These are phyloP conservation scores for Rosa multiflora DNA, from an alignment of 306 rosid species.

Conservation along the genomic window DNA sequence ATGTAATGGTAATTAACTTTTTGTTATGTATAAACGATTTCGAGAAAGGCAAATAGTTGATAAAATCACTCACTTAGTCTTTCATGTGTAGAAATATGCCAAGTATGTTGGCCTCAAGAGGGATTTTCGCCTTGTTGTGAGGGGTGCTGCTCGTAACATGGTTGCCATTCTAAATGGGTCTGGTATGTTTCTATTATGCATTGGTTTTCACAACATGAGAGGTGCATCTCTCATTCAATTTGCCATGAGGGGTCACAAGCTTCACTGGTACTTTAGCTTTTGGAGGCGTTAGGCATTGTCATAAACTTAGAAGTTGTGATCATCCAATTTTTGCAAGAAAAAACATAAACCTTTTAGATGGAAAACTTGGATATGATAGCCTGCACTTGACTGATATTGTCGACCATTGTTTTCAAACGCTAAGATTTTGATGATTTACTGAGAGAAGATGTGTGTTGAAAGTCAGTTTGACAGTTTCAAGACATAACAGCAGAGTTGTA, in stretches of 20 bases:
- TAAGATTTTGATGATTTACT: not conserved
- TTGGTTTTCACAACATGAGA: constrained; percentile 4
- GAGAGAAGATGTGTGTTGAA: not conserved
- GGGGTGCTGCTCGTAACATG: constrained; percentile 98
- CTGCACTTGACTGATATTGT: not conserved
- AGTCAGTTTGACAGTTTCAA: constrained; percentile 2
- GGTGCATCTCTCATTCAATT: not conserved
- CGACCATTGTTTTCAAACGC: not conserved
- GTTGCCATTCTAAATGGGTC: constrained; percentile 88
- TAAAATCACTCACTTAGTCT: constrained; percentile 18
- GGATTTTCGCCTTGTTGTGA: constrained; percentile 96
- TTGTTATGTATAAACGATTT: not conserved
- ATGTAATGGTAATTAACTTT: not conserved
- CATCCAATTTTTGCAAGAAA: constrained; percentile 1
- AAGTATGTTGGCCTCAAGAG: constrained; percentile 92
- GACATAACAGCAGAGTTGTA: not conserved
- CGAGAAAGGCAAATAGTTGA: not conserved
- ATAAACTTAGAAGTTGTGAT: not conserved
- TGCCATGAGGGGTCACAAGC: not conserved
- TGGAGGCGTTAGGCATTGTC: constrained; percentile 3
- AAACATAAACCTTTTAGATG: not conserved
- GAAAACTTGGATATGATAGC: constrained; percentile 23
- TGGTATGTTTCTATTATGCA: constrained; percentile 49
- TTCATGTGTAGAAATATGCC: constrained; percentile 79
- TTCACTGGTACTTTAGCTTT: not conserved